phyloP scores from a whole-genome alignment of 305 asterid genomes.

The Rubia balearica region DNA sequence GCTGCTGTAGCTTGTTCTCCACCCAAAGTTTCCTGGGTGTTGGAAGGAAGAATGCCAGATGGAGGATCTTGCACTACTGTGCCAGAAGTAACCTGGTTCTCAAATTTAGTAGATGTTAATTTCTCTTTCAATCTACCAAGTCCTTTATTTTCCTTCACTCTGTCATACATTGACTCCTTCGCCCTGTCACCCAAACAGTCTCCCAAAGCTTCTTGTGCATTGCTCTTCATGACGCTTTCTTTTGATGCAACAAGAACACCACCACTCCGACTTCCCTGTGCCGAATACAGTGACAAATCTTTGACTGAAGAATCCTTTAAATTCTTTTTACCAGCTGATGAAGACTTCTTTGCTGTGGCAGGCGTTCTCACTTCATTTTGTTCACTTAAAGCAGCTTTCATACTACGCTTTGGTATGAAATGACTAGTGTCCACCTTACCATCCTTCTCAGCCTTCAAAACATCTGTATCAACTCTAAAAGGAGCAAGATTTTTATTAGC shows the following conservation, averaged over 20 bases:
- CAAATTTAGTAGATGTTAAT: constrained; percentile 27
- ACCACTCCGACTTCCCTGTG: constrained; percentile 28
- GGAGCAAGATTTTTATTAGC: constrained; percentile 33
- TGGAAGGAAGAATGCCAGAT: constrained; percentile 29
- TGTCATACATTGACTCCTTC: constrained; percentile 39
- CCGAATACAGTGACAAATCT: constrained; percentile 28
- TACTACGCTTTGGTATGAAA: constrained; percentile 31
- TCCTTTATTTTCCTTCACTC: constrained; percentile 30
- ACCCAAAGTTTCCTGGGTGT: constrained; percentile 30
- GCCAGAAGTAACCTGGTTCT: constrained; percentile 30
- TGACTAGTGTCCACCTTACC: constrained; percentile 29
- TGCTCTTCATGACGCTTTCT: constrained; percentile 42
- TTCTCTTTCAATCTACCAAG: constrained; percentile 39
- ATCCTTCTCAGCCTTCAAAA: constrained; percentile 40
- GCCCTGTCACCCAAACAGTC: constrained; percentile 33
- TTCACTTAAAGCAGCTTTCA: constrained; percentile 30
- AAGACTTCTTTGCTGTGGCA: constrained; percentile 19
- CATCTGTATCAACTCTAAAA: constrained; percentile 31
- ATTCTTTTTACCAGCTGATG: constrained; percentile 35
- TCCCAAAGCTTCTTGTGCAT: constrained; percentile 28
- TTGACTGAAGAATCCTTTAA: constrained; percentile 37
- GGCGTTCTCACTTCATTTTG: constrained; percentile 29
- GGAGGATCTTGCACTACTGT: constrained; percentile 31
- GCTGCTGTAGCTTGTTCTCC: constrained; percentile 33
- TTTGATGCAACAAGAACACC: constrained; percentile 32